Percentiles rank a stretch among this genome's conserved stretches.
These are phyloP conservation scores for Botrytis galanthina DNA, from an alignment of 2,329 filamentous ascomycete species.

Conservation along the genomic window DNA sequence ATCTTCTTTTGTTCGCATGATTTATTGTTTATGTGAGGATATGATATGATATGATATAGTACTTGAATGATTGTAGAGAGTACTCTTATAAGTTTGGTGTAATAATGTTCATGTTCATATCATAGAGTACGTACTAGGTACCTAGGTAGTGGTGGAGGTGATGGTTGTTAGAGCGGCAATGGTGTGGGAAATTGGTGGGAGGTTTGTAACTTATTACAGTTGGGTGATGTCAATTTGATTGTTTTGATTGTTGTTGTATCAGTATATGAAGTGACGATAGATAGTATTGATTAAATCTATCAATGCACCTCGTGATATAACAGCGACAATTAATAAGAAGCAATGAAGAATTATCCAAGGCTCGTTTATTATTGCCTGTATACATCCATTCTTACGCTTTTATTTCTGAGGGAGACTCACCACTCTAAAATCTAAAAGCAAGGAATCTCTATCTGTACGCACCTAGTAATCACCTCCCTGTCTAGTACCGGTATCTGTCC, in stretches of 20 bases:
- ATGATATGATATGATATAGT: neutral
- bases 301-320: neutral
- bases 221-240: neutral
- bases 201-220: no score
- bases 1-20: neutral
- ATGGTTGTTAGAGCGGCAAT: neutral
- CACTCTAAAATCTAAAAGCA: no score
- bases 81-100: neutral
- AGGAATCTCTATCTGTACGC: neutral
- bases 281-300: neutral
- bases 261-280: neutral
- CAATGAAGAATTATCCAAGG: neutral
- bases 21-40: neutral
- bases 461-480: neutral
- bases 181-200: neutral
- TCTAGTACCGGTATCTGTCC: no score
- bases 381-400: neutral
- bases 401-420: neutral
- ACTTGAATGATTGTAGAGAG: neutral
- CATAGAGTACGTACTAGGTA: neutral
- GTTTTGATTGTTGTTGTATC: neutral
- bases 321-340: neutral
- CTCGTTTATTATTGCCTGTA: neutral
- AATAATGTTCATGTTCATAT: neutral
- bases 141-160: neutral